A percentile compares a stretch with the other conserved stretches of the same genome.
Evolutionary conservation across 2,329 filamentous ascomycete genomes (phyloP).

Genomic region (Ceratocystis alfenasii): DNA sequence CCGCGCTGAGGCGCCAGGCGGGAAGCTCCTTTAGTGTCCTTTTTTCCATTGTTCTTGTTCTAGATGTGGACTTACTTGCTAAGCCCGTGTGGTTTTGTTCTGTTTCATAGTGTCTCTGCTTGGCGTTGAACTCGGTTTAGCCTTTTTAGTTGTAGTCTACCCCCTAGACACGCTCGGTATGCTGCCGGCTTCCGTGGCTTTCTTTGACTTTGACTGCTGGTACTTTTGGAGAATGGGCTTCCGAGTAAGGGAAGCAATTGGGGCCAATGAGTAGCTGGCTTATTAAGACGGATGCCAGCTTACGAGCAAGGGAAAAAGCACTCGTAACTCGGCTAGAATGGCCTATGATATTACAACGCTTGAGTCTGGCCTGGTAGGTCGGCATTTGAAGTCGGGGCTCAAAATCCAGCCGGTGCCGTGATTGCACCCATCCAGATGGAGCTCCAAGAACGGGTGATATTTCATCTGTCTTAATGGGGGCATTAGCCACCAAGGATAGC

Average conservation of each 20-base stretch:
- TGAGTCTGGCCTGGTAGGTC: background rate
- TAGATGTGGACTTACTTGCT: background rate
- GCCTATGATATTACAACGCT: background rate
- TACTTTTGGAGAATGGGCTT: background rate
- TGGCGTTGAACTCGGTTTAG: background rate
- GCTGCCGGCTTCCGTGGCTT: constrained; percentile 3
- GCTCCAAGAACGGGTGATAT: too few species aligned
- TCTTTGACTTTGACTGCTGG: background rate
- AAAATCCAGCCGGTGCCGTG: background rate
- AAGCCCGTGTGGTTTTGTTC: background rate
- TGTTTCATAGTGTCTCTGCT: background rate
- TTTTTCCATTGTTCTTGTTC: constrained; percentile 5
- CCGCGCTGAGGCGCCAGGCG: background rate
- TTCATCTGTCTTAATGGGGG: too few species aligned
- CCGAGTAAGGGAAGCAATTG: background rate
- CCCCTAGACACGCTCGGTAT: background rate
- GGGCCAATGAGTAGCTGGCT: background rate
- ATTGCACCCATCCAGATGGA: too few species aligned
- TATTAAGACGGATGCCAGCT: background rate
- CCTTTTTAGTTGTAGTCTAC: background rate
- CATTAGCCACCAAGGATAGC: too few species aligned
- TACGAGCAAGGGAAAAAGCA: background rate
- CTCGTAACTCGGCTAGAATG: background rate
- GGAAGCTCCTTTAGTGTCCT: background rate
- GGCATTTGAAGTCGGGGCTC: background rate